Evolutionary conservation across 495 filamentous ascomycete species (phyloP).

Genomic region (Penicillium soppii): DNA sequence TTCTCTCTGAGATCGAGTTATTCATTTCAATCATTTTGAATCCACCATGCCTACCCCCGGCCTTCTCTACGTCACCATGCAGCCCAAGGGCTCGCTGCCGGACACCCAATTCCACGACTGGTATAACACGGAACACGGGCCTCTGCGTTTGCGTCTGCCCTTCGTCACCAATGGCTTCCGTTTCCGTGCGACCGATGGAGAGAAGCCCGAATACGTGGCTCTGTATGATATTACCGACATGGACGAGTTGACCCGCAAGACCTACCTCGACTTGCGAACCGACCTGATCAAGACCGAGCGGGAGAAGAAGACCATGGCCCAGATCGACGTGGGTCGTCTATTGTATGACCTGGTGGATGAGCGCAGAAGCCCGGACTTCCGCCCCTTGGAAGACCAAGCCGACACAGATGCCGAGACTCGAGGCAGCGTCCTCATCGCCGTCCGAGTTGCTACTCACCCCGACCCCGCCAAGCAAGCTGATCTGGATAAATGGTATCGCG

Average conservation of each 20-base stretch:
- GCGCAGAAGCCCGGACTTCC: constrained; percentile 52
- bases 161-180: constrained; percentile 75
- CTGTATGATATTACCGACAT: constrained; percentile 78
- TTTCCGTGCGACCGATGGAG: constrained; percentile 64
- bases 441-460: constrained; percentile 55
- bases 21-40: background rate
- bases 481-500: constrained; percentile 64
- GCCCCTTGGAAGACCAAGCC: constrained; percentile 54
- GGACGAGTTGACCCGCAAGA: constrained; percentile 59
- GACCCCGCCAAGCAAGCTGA: constrained; percentile 53
- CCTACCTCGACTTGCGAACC: constrained; percentile 66
- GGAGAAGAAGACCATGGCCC: constrained; percentile 72
- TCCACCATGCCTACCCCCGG: constrained; percentile 50
- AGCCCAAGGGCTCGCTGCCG: constrained; percentile 62
- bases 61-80: constrained; percentile 78
- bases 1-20: background rate
- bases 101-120: constrained; percentile 77
- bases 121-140: constrained; percentile 90
- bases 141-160: constrained; percentile 68
- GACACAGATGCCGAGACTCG: constrained; percentile 54
- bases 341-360: constrained; percentile 64
- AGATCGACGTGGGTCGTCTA: constrained; percentile 68
- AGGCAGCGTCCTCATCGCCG: constrained; percentile 61
- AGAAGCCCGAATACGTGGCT: constrained; percentile 67
- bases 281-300: constrained; percentile 64